Evolutionary conservation across 1,284 basidiomycete genomes (phyloP).

Genomic region (Leccinum subrobustum): DNA sequence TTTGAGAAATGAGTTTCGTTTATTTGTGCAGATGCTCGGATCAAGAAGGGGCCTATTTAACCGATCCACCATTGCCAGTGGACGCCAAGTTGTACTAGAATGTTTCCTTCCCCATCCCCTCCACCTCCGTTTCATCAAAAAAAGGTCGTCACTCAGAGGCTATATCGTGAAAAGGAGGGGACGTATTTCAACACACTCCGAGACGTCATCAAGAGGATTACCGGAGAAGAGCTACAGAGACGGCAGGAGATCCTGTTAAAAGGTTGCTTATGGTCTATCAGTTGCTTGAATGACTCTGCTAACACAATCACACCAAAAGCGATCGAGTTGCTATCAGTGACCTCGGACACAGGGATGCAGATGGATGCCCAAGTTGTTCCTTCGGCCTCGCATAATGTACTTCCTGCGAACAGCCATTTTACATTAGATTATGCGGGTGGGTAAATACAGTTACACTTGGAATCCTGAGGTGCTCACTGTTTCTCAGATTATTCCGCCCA

Average conservation of each 20-base stretch:
- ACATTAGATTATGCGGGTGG: constrained; percentile 2
- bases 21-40: background rate
- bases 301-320: constrained; percentile 7
- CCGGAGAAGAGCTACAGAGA: constrained; percentile 14
- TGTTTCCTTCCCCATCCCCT: background rate
- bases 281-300: background rate
- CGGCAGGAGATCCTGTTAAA: constrained; percentile 23
- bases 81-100: background rate
- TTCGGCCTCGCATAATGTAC: background rate
- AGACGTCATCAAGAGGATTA: constrained; percentile 16
- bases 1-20: background rate
- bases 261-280: constrained; percentile 15
- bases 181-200: constrained; percentile 14
- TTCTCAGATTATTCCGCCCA: constrained; percentile 5
- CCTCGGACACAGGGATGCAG: background rate
- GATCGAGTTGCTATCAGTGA: constrained; percentile 5
- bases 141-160: constrained; percentile 18
- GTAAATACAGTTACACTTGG: background rate
- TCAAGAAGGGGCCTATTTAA: background rate
- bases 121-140: background rate
- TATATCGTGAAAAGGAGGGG: constrained; percentile 25
- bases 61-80: background rate
- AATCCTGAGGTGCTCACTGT: background rate
- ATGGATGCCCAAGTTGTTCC: background rate
- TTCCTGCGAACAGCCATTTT: too few species aligned